phyloP scores from a whole-genome alignment of 164 flowering plant species.

The Stephania japonica region DNA sequence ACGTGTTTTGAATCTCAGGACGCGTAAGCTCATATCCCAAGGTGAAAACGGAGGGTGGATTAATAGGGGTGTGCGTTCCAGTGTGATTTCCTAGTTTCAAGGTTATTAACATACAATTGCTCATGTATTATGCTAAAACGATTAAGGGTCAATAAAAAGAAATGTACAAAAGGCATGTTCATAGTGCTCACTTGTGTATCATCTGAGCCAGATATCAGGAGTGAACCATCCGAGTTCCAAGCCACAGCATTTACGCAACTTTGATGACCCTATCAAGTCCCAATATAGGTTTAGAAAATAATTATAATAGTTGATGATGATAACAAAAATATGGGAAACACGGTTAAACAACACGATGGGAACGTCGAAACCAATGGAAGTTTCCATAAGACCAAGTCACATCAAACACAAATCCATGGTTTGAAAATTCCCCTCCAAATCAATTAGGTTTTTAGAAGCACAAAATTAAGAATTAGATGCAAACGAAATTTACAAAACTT shows the following conservation, averaged over 20 bases:
- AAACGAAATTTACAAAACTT: too few species aligned
- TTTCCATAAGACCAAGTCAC: neutral
- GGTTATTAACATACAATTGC: neutral
- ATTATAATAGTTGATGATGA: neutral
- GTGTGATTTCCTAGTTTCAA: neutral
- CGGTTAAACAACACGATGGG: neutral
- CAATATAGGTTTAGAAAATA: slow-evolving; percentile 4
- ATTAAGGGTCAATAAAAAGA: too few species aligned
- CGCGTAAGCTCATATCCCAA: too few species aligned
- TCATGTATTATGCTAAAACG: too few species aligned
- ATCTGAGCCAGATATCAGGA: slow-evolving; percentile 95
- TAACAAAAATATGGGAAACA: neutral
- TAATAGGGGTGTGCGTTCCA: too few species aligned
- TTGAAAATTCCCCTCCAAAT: too few species aligned
- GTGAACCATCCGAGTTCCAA: slow-evolving; percentile 89
- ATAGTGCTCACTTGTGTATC: slow-evolving; percentile 55
- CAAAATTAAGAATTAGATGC: too few species aligned
- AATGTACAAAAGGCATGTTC: neutral
- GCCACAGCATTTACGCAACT: slow-evolving; percentile 90
- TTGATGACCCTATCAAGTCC: slow-evolving; percentile 61
- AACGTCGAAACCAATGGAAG: neutral
- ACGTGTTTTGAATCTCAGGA: too few species aligned
- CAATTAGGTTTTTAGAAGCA: too few species aligned
- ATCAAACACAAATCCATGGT: too few species aligned
- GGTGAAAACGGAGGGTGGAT: too few species aligned